These are phyloP conservation scores for Sporothrix schenckii DNA, from an alignment of 2,329 filamentous ascomycete species.

Conservation along the genomic window DNA sequence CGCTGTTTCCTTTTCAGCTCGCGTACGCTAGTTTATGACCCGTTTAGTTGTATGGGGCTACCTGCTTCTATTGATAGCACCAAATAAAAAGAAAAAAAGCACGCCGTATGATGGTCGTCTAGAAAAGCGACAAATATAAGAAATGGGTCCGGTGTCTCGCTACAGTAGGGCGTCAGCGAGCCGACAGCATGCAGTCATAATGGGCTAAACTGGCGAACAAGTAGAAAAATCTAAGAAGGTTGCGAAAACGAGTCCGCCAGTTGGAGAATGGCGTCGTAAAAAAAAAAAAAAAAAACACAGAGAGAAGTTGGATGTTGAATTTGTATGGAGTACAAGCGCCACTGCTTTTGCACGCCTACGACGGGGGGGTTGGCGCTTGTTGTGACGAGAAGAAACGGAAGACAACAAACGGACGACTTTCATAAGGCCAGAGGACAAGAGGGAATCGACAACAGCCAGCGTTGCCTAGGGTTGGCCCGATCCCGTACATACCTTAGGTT, in stretches of 20 bases:
- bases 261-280: neutral
- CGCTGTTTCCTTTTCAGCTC: conserved; percentile 16
- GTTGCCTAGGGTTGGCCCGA: conserved; percentile 12
- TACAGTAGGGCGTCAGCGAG: conserved; percentile 5
- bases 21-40: conserved; percentile 10
- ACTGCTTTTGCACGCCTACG: neutral
- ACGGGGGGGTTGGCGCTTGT: conserved; percentile 11
- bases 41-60: neutral
- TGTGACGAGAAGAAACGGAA: neutral
- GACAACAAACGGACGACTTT: neutral
- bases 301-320: neutral
- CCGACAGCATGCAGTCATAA: neutral
- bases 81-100: neutral
- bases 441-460: neutral
- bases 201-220: neutral
- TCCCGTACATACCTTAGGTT: neutral
- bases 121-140: neutral
- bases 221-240: neutral
- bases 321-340: neutral
- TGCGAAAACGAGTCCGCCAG: no score
- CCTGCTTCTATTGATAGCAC: conserved; percentile 14
- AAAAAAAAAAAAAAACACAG: neutral
- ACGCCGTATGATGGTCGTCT: neutral
- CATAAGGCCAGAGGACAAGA: neutral
- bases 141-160: neutral